Conservation (phyloP, 352 stramenopile genomes). For the Phytopythium mirpurense region DNA sequence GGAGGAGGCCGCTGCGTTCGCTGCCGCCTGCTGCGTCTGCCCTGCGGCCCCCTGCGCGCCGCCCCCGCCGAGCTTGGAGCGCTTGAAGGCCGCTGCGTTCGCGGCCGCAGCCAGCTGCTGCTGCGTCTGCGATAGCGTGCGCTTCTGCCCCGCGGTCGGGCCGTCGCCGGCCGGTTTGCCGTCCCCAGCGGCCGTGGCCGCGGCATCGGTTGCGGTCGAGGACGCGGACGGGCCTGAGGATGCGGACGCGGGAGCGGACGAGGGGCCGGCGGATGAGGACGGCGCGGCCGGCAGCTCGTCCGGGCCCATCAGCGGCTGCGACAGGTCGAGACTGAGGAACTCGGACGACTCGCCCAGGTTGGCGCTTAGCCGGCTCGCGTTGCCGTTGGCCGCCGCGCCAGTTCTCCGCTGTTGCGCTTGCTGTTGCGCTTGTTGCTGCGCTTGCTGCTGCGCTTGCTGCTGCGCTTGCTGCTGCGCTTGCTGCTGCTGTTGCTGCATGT, state of each 20-base stretch:
- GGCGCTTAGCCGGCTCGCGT: slow-evolving; percentile 31
- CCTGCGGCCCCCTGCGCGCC: too few species aligned
- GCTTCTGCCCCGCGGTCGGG: slow-evolving; percentile 44
- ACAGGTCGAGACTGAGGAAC: slow-evolving; percentile 80
- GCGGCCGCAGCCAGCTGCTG: slow-evolving; percentile 77
- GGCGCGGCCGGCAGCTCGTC: slow-evolving; percentile 37
- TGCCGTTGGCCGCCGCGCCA: slow-evolving; percentile 5
- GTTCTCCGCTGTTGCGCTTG: slow-evolving; percentile 9
- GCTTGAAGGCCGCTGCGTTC: slow-evolving; percentile 79
- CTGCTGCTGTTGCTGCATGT: slow-evolving; percentile 40
- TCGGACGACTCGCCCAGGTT: slow-evolving; percentile 71
- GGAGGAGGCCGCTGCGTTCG: not conserved
- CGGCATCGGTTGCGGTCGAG: not conserved
- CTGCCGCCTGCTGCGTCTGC: too few species aligned
- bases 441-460: slow-evolving; percentile 2
- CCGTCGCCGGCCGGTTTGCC: slow-evolving; percentile 24
- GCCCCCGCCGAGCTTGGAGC: slow-evolving; percentile 50
- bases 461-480: slow-evolving; percentile 25
- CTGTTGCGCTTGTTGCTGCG: not conserved
- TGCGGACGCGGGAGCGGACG: too few species aligned
- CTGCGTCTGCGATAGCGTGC: slow-evolving; percentile 73
- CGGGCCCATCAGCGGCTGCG: slow-evolving; percentile 56
- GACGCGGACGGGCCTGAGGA: too few species aligned
- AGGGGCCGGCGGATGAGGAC: not conserved
- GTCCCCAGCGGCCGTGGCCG: slow-evolving; percentile 17